Conservation (phyloP, 257 asterid genomes). For the Primulina tabacum region DNA sequence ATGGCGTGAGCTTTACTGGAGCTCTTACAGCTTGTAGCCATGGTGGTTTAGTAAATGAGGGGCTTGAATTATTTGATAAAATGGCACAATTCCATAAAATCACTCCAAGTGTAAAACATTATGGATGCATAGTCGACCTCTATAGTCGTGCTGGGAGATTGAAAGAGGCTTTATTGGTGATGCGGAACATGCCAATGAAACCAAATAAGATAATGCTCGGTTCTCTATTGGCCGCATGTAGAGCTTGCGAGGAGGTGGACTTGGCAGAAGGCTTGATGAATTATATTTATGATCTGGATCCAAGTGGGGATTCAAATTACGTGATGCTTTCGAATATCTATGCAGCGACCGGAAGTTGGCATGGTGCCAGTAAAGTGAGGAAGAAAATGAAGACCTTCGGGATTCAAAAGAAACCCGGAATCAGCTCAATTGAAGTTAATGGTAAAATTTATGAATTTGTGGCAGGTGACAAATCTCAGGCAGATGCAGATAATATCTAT, state of each 20-base stretch:
- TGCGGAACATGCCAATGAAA: constrained; percentile 58
- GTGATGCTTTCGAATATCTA: constrained; percentile 66
- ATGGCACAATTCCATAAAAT: constrained; percentile 51
- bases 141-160: constrained; percentile 70
- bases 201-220: constrained; percentile 68
- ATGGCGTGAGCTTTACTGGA: constrained; percentile 74
- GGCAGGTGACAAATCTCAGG: constrained; percentile 65
- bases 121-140: constrained; percentile 75
- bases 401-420: constrained; percentile 58
- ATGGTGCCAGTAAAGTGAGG: constrained; percentile 65
- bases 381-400: constrained; percentile 76
- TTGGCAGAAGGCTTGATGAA: constrained; percentile 63
- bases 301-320: constrained; percentile 51
- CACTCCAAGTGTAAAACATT: constrained; percentile 64
- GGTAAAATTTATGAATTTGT: constrained; percentile 47
- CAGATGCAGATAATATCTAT: constrained; percentile 36
- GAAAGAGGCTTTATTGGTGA: constrained; percentile 52
- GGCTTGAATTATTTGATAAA: constrained; percentile 41
- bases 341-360: constrained; percentile 69
- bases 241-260: constrained; percentile 35
- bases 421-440: constrained; percentile 57
- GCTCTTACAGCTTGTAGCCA: constrained; percentile 86
- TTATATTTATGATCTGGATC: constrained; percentile 42
- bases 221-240: constrained; percentile 70
- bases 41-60: constrained; percentile 57